Conservation (phyloP, 306 rosid genomes). For the Bauhinia variegata region DNA sequence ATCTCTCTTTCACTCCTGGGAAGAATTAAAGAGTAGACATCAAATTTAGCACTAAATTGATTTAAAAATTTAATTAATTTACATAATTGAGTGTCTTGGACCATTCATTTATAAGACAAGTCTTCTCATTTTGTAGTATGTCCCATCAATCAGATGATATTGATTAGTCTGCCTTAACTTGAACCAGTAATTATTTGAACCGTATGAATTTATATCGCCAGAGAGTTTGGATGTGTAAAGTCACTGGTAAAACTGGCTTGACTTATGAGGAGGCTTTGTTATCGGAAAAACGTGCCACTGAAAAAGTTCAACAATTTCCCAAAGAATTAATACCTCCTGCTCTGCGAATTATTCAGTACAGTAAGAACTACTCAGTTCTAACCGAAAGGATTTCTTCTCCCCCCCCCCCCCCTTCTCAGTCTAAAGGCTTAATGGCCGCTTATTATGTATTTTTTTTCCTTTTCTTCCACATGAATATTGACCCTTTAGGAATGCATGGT, state of each 20-base stretch:
- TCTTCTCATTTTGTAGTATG: conserved; percentile 18
- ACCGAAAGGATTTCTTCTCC: conserved; percentile 10
- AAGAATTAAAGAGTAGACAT: neutral
- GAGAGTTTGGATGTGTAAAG: conserved; percentile 88
- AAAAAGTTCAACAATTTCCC: conserved; percentile 84
- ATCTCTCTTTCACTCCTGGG: neutral
- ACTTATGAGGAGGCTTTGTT: conserved; percentile 96
- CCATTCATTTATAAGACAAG: neutral
- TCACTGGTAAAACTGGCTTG: conserved; percentile 74
- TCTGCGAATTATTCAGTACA: conserved; percentile 76
- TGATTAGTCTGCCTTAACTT: conserved; percentile 51
- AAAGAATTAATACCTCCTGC: conserved; percentile 76
- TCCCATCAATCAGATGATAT: conserved; percentile 1
- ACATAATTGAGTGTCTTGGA: conserved; percentile 15
- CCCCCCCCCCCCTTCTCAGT: no score
- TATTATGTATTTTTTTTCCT: conserved; percentile 19
- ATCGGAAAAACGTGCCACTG: conserved; percentile 77
- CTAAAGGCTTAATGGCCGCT: no score
- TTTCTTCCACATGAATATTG: conserved; percentile 1
- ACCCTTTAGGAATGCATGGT: conserved; percentile 7
- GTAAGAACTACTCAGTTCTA: conserved; percentile 53
- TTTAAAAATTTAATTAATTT: conserved; percentile 6
- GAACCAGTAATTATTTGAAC: conserved; percentile 72
- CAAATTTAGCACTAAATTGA: neutral
- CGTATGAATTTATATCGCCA: conserved; percentile 74